Percentiles rank a stretch among this genome's conserved stretches.
phyloP scores from a whole-genome alignment of 1,139 yeast species.

The Suhomyces chickasaworum region DNA sequence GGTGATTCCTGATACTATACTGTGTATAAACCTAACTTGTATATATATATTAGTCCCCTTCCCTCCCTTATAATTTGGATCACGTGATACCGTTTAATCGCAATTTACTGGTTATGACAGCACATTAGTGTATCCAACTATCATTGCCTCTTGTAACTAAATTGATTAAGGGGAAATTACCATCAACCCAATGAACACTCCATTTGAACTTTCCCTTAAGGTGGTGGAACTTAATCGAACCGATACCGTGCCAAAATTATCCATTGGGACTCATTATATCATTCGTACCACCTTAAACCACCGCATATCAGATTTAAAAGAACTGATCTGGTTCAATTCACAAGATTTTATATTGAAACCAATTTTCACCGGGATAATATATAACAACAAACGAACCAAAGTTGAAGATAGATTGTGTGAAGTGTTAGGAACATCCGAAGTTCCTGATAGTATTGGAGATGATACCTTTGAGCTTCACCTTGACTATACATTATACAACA shows the following conservation, averaged over 20 bases:
- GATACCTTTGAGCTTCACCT: constrained; percentile 21
- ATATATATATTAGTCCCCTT: constrained; percentile 6
- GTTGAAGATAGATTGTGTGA: constrained; percentile 21
- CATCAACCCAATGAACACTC: constrained; percentile 23
- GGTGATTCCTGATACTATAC: constrained; percentile 2
- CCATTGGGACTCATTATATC: constrained; percentile 4
- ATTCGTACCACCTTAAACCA: constrained; percentile 27
- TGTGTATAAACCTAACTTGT: constrained; percentile 8
- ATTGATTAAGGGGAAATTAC: neutral
- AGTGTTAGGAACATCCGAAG: constrained; percentile 17
- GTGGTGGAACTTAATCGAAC: constrained; percentile 15
- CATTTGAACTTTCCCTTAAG: constrained; percentile 24
- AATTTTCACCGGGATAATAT: constrained; percentile 21
- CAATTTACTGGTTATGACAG: neutral
- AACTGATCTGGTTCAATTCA: constrained; percentile 35
- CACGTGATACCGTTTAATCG: constrained; percentile 6
- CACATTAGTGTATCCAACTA: neutral
- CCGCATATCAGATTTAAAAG: constrained; percentile 25
- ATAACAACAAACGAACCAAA: constrained; percentile 12
- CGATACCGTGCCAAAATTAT: neutral
- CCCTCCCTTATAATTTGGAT: too few species aligned
- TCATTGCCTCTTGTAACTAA: neutral
- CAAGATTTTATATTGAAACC: constrained; percentile 28
- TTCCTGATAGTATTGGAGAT: constrained; percentile 9
- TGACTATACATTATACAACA: constrained; percentile 27